phyloP scores from a whole-genome alignment of 495 filamentous ascomycete genomes.

The Cercophora newfieldiana region DNA sequence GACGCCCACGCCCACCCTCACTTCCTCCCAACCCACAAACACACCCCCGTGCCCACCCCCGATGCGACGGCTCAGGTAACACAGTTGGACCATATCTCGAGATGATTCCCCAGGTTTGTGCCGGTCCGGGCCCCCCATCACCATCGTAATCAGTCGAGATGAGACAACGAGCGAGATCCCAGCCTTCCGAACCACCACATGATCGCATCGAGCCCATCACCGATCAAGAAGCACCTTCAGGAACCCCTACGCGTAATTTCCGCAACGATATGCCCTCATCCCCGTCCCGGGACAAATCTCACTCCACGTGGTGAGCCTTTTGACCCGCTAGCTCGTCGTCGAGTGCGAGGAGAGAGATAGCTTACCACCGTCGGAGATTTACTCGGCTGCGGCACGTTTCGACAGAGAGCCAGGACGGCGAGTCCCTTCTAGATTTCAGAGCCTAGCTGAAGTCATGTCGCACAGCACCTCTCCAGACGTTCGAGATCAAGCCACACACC shows the following conservation, averaged over 20 bases:
- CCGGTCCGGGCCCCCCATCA: no score
- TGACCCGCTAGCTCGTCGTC: no score
- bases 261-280: background rate
- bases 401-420: background rate
- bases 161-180: background rate
- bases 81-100: background rate
- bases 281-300: background rate
- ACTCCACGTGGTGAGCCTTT: background rate
- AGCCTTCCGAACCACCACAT: background rate
- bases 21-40: background rate
- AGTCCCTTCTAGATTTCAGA: background rate
- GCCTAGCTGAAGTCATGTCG: background rate
- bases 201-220: background rate
- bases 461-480: background rate
- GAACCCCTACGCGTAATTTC: background rate
- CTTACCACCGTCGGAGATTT: background rate
- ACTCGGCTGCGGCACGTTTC: background rate
- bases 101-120: no score
- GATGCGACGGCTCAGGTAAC: background rate
- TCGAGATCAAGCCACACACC: constrained; percentile 3
- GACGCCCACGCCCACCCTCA: background rate
- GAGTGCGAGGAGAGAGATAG: background rate
- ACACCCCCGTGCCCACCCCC: background rate
- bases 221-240: background rate
- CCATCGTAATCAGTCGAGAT: background rate